Base-by-base conservation (phyloP, 768 basidiomycete genomes). In the Tylopilus felleus region DNA sequence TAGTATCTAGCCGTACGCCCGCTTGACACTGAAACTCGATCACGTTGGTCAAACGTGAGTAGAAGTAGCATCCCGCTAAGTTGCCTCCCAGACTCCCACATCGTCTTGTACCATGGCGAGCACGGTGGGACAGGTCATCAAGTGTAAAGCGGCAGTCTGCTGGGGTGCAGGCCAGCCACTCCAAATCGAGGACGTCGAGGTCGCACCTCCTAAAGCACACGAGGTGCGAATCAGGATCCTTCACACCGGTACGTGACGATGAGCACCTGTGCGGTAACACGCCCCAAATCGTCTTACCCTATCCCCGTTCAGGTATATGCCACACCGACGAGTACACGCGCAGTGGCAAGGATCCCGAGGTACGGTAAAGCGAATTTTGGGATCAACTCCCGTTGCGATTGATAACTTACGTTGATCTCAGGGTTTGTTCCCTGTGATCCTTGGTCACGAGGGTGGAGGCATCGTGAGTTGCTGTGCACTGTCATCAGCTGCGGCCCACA, bases 291-390 rank as follows among this genome's bases (percentile, higher is more conserved):
- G 25, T 47, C 40, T 36, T 44, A 48, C 41, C 27, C 42, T 28
- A 21, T n/a, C 55, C 35, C 43, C 38, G 27, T 36, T n/a, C 54
- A 90, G 89, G 89, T 57, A 89, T 99, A 69, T 99, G 97, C 74
- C 95, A 98, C 73, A 98, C 96, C 65, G 95, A 98, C 66, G 94
- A 95, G 68, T 98, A 95, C 76, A 95, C 93, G 57, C 86, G 94
- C 68, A 94, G 92, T 69, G 94, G 95, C 52, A 89, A 89, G 72
- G 96, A 99, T 70, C 85, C 94, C 40, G 97, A 98, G 82, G 95
- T 88, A 69, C 49, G 66, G 5, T 58, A 22, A 42, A 23, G 21
- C 17, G 39, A 57, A 38, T 59, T 54, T 29, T 41, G 47, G 44
- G 43, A 54, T 35, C 31, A 17, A 48, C 33, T 21, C 8, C 25